Conservation (phyloP, 2,329 filamentous ascomycete genomes). For the Exserohilum rostratum region DNA sequence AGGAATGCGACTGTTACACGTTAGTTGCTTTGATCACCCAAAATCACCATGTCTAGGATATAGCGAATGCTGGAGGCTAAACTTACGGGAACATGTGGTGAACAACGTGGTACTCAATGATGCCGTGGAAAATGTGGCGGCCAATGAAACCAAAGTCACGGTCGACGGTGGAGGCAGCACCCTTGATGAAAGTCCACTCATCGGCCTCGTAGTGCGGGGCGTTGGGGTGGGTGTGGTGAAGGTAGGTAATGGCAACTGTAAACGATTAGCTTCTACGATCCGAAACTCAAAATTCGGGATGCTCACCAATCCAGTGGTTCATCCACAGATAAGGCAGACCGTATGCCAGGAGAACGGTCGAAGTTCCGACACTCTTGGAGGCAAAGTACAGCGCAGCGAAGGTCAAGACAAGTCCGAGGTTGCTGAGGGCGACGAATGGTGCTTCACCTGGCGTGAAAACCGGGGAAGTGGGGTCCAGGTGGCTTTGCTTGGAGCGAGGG, state of each 20-base stretch:
- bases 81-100: slow-evolving; percentile 64
- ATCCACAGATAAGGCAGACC: slow-evolving; percentile 71
- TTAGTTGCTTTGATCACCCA: slow-evolving; percentile 5
- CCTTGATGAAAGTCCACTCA: slow-evolving; percentile 67
- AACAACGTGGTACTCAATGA: slow-evolving; percentile 68
- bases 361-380: slow-evolving; percentile 60
- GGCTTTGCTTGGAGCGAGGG: slow-evolving; percentile 27
- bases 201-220: slow-evolving; percentile 65
- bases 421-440: slow-evolving; percentile 25
- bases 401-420: slow-evolving; percentile 24
- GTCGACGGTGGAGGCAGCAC: slow-evolving; percentile 68
- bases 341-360: slow-evolving; percentile 65
- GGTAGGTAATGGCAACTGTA: slow-evolving; percentile 73
- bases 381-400: slow-evolving; percentile 58
- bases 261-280: neutral
- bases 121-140: slow-evolving; percentile 69
- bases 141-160: slow-evolving; percentile 69
- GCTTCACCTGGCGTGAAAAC: slow-evolving; percentile 26
- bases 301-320: slow-evolving; percentile 66
- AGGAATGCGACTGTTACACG: slow-evolving; percentile 28
- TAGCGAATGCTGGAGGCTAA: neutral
- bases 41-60: neutral
- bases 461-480: slow-evolving; percentile 24
- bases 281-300: neutral
- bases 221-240: slow-evolving; percentile 70